Evolutionary conservation across 768 basidiomycete species (phyloP).

Genomic region (Aureoboletus auriporus): DNA sequence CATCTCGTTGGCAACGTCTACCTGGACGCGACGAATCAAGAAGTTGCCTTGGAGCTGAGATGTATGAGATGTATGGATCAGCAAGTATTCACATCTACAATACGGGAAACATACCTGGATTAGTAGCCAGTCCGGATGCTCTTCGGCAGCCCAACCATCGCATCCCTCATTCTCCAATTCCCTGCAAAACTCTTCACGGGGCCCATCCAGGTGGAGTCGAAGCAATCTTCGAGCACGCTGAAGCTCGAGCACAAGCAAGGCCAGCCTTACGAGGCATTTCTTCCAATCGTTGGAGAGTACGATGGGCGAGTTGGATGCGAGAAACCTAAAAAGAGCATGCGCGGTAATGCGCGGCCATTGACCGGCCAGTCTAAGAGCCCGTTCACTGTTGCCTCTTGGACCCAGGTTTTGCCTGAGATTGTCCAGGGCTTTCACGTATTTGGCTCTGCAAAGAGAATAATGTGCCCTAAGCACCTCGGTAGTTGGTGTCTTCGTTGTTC

Average conservation of each 20-base stretch:
- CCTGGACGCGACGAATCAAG: conserved; percentile 26
- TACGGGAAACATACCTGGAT: conserved; percentile 10
- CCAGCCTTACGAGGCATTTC: conserved; percentile 25
- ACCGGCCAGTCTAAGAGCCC: conserved; percentile 12
- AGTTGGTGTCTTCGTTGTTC: not conserved
- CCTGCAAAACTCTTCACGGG: conserved; percentile 11
- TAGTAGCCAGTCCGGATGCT: conserved; percentile 18
- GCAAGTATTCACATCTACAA: not conserved
- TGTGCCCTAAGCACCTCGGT: not conserved
- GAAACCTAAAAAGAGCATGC: conserved; percentile 24
- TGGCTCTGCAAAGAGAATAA: not conserved
- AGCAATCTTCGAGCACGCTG: conserved; percentile 36
- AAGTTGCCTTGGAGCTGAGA: conserved; percentile 28
- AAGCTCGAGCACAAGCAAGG: conserved; percentile 23
- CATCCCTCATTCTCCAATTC: conserved; percentile 17
- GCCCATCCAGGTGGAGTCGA: conserved; percentile 7
- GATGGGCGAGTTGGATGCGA: conserved; percentile 21
- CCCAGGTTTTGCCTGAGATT: conserved; percentile 6
- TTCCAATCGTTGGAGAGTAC: conserved; percentile 24
- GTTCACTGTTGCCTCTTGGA: conserved; percentile 10
- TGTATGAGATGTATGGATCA: conserved; percentile 1
- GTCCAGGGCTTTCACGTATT: not conserved
- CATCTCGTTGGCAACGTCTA: conserved; percentile 29
- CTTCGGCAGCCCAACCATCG: conserved; percentile 13
- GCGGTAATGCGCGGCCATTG: conserved; percentile 35